phyloP scores from a whole-genome alignment of 164 flowering plant species.

The Tetrastigma voinierianum region DNA sequence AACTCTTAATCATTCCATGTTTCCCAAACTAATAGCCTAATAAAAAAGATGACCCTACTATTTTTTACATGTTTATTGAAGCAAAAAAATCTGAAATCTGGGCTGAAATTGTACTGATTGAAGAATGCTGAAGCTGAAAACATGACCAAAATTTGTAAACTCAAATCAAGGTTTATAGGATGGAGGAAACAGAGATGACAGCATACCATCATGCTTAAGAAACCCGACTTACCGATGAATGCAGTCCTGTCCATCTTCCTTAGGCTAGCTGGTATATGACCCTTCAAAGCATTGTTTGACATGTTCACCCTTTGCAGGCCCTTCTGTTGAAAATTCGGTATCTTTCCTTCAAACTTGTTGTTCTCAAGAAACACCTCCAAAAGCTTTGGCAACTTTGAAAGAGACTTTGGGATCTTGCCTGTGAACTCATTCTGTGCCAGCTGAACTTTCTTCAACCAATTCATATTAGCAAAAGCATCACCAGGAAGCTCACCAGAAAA shows the following conservation, averaged over 20 bases:
- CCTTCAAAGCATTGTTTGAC: conserved; percentile 53
- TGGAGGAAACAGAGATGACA: not conserved
- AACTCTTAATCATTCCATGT: no score
- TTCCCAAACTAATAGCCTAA: no score
- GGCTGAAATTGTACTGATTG: no score
- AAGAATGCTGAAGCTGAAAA: no score
- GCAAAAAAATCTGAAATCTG: no score
- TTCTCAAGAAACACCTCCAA: conserved; percentile 44
- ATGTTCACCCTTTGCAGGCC: conserved; percentile 30
- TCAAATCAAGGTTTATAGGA: no score
- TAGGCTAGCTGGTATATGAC: conserved; percentile 51
- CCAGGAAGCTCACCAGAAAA: conserved; percentile 60
- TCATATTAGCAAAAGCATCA: conserved; percentile 54
- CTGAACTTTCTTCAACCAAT: conserved; percentile 41
- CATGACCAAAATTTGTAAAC: no score
- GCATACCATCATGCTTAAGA: no score
- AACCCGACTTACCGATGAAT: conserved; percentile 42
- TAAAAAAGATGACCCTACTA: no score
- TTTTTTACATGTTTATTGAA: no score
- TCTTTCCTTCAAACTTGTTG: conserved; percentile 52
- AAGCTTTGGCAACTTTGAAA: conserved; percentile 38
- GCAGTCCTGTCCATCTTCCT: conserved; percentile 20
- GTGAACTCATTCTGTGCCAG: conserved; percentile 43
- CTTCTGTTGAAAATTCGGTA: conserved; percentile 52
- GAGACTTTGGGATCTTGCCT: conserved; percentile 57